Base-by-base conservation (phyloP, 1,139 yeast species). In the Geotrichum siamense region DNA sequence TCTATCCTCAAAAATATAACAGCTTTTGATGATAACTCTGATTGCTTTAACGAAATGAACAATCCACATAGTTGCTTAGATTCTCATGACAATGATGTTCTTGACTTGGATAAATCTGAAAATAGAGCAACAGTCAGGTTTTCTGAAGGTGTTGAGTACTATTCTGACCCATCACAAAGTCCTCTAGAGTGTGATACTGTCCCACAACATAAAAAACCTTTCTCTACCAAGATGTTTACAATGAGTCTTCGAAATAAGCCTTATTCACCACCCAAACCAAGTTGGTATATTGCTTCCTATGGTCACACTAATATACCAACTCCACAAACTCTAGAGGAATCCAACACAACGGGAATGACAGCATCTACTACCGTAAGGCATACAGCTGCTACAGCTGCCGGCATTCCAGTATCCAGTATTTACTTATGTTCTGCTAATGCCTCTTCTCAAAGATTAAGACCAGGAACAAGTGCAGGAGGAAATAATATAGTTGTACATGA, bases 221-320 rank as follows among this genome's bases (percentile, higher is more conserved):
- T 15, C 17, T 35, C 43, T 20, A 39, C 35, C 26, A 36, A 19
- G 10, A 44, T 44, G 47, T 44, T 44, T 13, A 44, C 36, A 12
- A 44, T 44, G 47, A 39, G 43, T 28, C n/a, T 44, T 17, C 47
- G 47, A 3, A 29, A 36, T 12, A 35, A 30, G 25, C 43, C 47
- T 1, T 39, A 35, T 17, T 39, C 43, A 2, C 41, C 47, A 9
- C 43, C 47, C n/a, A 39, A 44, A 26, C 47, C 47, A n/a, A 44
- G 47, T 32, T 44, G 47, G 47, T 44, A 44, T 21, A 27, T 34
- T 34, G 38, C 47, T 2, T 30, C 47, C 8, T 36, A 44, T 27
- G 41, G 39, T 9, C 40, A 28, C 13, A 3, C 34, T 13, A 38
- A n/a, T n/a, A 26, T 15, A 6, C 9, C 40, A 19, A 13, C 29